These are phyloP conservation scores for Mucor ambiguus DNA, from an alignment of 371 early-diverging fungal species.

Conservation along the genomic window DNA sequence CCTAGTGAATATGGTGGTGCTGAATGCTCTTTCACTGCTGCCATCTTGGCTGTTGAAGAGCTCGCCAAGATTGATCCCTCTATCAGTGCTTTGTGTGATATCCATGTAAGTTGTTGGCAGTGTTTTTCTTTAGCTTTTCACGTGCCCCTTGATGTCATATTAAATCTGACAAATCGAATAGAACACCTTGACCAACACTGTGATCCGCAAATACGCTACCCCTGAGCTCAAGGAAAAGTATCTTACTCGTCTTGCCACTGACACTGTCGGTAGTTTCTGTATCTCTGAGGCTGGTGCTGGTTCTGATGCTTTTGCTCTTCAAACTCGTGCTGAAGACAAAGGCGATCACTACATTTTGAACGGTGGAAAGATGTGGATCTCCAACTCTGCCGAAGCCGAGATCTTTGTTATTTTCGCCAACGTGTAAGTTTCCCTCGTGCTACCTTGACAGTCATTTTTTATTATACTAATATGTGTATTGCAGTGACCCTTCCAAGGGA, in stretches of 20 bases:
- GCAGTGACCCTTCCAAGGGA: slow-evolving; percentile 84
- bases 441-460: neutral
- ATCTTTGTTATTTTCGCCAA: slow-evolving; percentile 98
- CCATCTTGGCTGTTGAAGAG: slow-evolving; percentile 93
- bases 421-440: slow-evolving; percentile 48
- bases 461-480: neutral
- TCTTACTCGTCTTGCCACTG: slow-evolving; percentile 82
- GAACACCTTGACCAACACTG: slow-evolving; percentile 96
- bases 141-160: neutral
- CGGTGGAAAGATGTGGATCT: slow-evolving; percentile 94
- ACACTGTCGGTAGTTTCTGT: slow-evolving; percentile 93
- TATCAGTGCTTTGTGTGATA: slow-evolving; percentile 92
- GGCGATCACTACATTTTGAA: slow-evolving; percentile 92
- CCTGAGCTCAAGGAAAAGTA: slow-evolving; percentile 80
- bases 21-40: slow-evolving; percentile 89
- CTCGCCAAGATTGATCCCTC: slow-evolving; percentile 97
- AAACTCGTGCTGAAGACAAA: slow-evolving; percentile 88
- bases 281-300: slow-evolving; percentile 94
- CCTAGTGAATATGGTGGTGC: slow-evolving; percentile 82
- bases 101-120: slow-evolving; percentile 64
- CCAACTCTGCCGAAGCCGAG: slow-evolving; percentile 90
- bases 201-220: slow-evolving; percentile 86
- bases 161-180: slow-evolving; percentile 15
- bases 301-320: slow-evolving; percentile 95
- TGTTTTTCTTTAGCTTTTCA: neutral